Percentiles rank a stretch among this genome's conserved stretches.
These are phyloP conservation scores for Meyerozyma elateridarum DNA, from an alignment of 1,139 yeast species.

Conservation along the genomic window DNA sequence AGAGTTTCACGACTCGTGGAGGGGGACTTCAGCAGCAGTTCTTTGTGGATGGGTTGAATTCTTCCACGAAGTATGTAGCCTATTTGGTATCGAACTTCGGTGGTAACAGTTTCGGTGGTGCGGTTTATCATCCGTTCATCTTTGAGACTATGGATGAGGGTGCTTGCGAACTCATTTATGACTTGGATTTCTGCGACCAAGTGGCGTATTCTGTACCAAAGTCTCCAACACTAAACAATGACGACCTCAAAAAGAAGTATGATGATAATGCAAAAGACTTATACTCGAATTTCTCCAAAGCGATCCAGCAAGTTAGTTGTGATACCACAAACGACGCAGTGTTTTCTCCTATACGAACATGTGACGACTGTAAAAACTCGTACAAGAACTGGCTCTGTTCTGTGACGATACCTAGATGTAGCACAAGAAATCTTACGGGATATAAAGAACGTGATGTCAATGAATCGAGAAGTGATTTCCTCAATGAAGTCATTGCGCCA, in stretches of 20 bases:
- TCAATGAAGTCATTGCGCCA: conserved; percentile 57
- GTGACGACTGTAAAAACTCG: conserved; percentile 66
- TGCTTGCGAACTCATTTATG: conserved; percentile 72
- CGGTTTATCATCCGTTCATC: conserved; percentile 52
- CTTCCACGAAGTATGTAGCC: conserved; percentile 61
- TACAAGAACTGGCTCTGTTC: conserved; percentile 91
- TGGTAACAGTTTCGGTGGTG: conserved; percentile 54
- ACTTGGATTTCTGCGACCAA: conserved; percentile 67
- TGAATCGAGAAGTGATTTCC: conserved; percentile 58
- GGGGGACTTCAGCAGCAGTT: conserved; percentile 56
- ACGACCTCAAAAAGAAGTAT: conserved; percentile 37
- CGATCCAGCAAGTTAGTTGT: conserved; percentile 75
- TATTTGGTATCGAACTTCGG: conserved; percentile 53
- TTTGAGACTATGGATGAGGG: conserved; percentile 55
- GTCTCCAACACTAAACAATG: conserved; percentile 22
- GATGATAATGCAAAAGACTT: conserved; percentile 56
- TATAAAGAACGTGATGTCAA: conserved; percentile 44
- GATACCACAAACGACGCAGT: conserved; percentile 63
- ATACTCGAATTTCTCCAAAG: conserved; percentile 66
- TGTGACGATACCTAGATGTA: conserved; percentile 85
- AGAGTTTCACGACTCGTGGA: conserved; percentile 45
- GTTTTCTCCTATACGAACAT: conserved; percentile 69
- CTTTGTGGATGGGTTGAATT: conserved; percentile 55
- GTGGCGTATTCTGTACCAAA: conserved; percentile 91
- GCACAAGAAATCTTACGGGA: conserved; percentile 39